phyloP scores from a whole-genome alignment of 768 basidiomycete species.

The Termitomyces sp. region DNA sequence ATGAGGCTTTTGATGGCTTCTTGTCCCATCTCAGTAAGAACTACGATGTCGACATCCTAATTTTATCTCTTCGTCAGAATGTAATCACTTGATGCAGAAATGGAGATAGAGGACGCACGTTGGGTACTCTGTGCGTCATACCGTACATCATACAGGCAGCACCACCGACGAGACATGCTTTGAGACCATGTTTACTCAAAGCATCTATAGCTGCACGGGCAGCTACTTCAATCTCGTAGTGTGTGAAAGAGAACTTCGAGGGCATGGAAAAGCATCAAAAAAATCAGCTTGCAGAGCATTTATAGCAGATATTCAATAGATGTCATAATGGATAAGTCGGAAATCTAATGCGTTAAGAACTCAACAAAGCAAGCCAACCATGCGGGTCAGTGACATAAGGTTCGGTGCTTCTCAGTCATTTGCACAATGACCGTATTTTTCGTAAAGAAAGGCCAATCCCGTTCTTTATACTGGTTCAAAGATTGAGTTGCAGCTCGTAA shows the following conservation, averaged over 20 bases:
- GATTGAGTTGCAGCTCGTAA: too few relatives aligned
- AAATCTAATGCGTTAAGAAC: not conserved
- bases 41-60: constrained; percentile 47
- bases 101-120: constrained; percentile 18
- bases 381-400: not conserved
- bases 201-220: constrained; percentile 24
- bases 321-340: not conserved
- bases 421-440: too few relatives aligned
- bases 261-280: not conserved
- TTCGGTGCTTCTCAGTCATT: not conserved
- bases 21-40: constrained; percentile 29
- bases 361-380: not conserved
- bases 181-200: constrained; percentile 22
- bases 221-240: constrained; percentile 21
- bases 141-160: constrained; percentile 37
- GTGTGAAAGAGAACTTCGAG: not conserved
- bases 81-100: not conserved
- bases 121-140: constrained; percentile 30
- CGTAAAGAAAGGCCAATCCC: too few relatives aligned
- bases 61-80: not conserved
- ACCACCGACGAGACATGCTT: constrained; percentile 37
- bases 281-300: not conserved
- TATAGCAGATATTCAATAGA: not conserved
- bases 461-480: too few relatives aligned
- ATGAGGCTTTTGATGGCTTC: constrained; percentile 41